phyloP scores from a whole-genome alignment of 1,284 basidiomycete species.

The Tylopilus microsporus region DNA sequence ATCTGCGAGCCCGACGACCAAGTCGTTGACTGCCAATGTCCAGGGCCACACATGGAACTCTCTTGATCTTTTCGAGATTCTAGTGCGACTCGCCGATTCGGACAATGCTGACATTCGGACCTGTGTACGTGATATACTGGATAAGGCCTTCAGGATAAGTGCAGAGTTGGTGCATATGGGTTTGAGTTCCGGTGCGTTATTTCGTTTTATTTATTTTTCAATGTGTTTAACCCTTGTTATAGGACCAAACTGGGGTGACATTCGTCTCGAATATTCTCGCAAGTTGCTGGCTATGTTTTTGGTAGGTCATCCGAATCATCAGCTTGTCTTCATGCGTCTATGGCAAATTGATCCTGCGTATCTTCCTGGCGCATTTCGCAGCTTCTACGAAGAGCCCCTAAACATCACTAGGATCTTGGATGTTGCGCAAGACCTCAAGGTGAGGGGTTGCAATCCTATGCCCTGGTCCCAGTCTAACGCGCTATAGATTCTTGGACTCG shows the following conservation, averaged over 20 bases:
- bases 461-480: constrained; percentile 1
- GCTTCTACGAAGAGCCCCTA: constrained; percentile 89
- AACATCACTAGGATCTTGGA: constrained; percentile 94
- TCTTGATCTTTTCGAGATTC: constrained; percentile 85
- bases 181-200: constrained; percentile 65
- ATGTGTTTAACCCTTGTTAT: constrained; percentile 3
- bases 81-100: constrained; percentile 71
- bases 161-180: constrained; percentile 95
- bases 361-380: constrained; percentile 81
- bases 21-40: constrained; percentile 77
- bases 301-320: constrained; percentile 87
- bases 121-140: constrained; percentile 83
- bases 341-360: constrained; percentile 87
- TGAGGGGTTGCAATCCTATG: constrained; percentile 32
- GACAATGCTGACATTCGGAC: constrained; percentile 67
- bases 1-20: constrained; percentile 79
- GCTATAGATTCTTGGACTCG: constrained; percentile 75
- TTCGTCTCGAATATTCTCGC: constrained; percentile 81
- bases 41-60: constrained; percentile 94
- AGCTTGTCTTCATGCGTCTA: constrained; percentile 93
- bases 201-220: background rate
- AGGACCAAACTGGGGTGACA: constrained; percentile 85
- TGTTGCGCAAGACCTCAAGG: constrained; percentile 92
- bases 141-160: constrained; percentile 87
- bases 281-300: constrained; percentile 90